Percentiles rank a stretch among this genome's conserved stretches.
phyloP scores from a whole-genome alignment of 177 flowering plant species.

The Telopea speciosissima region DNA sequence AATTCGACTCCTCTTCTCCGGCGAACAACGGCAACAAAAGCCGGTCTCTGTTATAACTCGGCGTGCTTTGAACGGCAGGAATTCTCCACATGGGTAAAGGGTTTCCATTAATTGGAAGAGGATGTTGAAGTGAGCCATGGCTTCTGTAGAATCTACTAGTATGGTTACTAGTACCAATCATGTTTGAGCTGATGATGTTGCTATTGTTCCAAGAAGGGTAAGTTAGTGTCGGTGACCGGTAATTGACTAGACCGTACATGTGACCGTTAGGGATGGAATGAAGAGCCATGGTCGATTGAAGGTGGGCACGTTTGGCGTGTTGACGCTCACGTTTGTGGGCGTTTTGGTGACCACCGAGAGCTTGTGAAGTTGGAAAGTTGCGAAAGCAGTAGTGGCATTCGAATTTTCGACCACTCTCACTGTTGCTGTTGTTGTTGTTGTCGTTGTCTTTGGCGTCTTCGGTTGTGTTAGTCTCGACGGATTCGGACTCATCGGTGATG shows the following conservation, averaged over 20 bases:
- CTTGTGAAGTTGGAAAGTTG: slow-evolving; percentile 96
- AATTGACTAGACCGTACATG: slow-evolving; percentile 51
- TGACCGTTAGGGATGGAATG: slow-evolving; percentile 31
- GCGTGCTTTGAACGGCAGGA: slow-evolving; percentile 33
- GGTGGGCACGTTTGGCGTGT: slow-evolving; percentile 83
- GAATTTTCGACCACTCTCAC: slow-evolving; percentile 51
- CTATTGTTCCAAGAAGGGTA: slow-evolving; percentile 25
- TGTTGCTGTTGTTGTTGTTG: slow-evolving; percentile 9
- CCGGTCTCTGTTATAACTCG: slow-evolving; percentile 30
- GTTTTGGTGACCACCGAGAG: slow-evolving; percentile 96
- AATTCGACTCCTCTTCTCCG: slow-evolving; percentile 12
- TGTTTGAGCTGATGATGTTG: not conserved
- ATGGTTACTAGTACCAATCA: not conserved
- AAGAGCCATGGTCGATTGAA: slow-evolving; percentile 69
- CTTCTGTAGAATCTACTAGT: slow-evolving; percentile 30
- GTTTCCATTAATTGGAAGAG: slow-evolving; percentile 56
- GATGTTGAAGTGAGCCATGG: slow-evolving; percentile 17
- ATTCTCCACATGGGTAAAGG: slow-evolving; percentile 73
- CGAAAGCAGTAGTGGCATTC: slow-evolving; percentile 96
- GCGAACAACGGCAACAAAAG: slow-evolving; percentile 16
- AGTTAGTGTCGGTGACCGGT: slow-evolving; percentile 20
- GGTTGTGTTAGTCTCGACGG: slow-evolving; percentile 16
- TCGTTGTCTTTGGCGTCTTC: slow-evolving; percentile 18
- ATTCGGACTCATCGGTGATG: slow-evolving; percentile 21
- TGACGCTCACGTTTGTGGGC: slow-evolving; percentile 97